Conservation (phyloP, 345 rosid species). For the Leavenworthia alabamica region DNA sequence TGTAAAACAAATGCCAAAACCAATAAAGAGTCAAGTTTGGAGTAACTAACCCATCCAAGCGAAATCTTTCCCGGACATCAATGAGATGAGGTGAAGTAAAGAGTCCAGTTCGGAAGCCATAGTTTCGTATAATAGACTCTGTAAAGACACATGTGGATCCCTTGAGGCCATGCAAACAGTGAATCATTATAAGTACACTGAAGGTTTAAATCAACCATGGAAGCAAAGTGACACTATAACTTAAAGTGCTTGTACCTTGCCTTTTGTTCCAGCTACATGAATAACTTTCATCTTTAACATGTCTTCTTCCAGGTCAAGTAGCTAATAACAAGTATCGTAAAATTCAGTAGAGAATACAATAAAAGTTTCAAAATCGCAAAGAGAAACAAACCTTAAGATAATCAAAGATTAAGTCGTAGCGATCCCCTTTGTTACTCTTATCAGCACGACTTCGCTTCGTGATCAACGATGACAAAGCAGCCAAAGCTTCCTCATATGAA, state of each 20-base stretch:
- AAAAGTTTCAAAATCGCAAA: background rate
- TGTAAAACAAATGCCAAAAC: too few species aligned
- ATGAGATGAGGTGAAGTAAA: constrained; percentile 97
- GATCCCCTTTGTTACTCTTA: constrained; percentile 75
- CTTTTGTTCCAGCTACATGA: constrained; percentile 98
- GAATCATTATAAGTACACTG: background rate
- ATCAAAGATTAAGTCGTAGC: constrained; percentile 73
- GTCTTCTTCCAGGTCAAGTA: constrained; percentile 72
- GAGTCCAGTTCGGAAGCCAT: constrained; percentile 88
- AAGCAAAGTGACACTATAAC: background rate
- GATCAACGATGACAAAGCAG: constrained; percentile 75
- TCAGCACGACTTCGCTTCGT: constrained; percentile 88
- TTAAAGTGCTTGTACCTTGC: constrained; percentile 53
- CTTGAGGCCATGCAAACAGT: constrained; percentile 30
- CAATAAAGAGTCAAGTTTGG: too few species aligned
- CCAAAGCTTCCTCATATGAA: constrained; percentile 74
- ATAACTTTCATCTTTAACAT: constrained; percentile 73
- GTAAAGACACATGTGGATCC: constrained; percentile 94
- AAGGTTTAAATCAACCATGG: background rate
- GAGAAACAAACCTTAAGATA: constrained; percentile 56
- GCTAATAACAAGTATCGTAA: too few species aligned
- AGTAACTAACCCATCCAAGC: constrained; percentile 65
- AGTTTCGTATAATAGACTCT: constrained; percentile 77
- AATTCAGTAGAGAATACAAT: background rate
- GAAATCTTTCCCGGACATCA: constrained; percentile 90